Evolutionary conservation across 2,329 filamentous ascomycete species (phyloP).

Genomic region (Penicillium rolfsii): DNA sequence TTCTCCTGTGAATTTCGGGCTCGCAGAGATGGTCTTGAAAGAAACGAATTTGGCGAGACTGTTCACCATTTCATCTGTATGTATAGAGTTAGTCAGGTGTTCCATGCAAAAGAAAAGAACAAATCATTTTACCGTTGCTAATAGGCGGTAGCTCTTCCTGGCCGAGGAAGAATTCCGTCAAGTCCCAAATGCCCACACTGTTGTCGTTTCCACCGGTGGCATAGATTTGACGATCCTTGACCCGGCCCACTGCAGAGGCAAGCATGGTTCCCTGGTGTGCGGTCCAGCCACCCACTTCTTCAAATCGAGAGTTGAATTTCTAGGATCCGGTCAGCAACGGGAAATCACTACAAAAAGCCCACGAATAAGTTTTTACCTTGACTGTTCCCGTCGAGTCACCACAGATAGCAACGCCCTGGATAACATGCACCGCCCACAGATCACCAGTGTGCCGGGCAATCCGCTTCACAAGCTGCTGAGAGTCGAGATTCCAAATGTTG

Average conservation of each 20-base stretch:
- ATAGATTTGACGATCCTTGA: constrained; percentile 76
- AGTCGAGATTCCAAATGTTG: constrained; percentile 96
- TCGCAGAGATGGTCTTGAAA: constrained; percentile 88
- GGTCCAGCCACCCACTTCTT: constrained; percentile 75
- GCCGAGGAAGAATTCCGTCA: constrained; percentile 60
- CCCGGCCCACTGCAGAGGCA: constrained; percentile 74
- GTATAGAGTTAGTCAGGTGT: background rate
- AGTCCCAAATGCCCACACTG: constrained; percentile 84
- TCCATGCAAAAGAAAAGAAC: background rate
- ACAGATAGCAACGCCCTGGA: constrained; percentile 82
- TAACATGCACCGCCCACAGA: constrained; percentile 83
- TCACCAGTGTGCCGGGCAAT: constrained; percentile 81
- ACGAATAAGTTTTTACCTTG: constrained; percentile 61
- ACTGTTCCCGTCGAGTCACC: constrained; percentile 87
- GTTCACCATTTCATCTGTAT: constrained; percentile 63
- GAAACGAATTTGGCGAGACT: constrained; percentile 84
- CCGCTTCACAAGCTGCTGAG: constrained; percentile 82
- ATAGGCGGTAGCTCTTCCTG: constrained; percentile 53
- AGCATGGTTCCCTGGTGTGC: constrained; percentile 88
- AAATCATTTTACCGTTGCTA: constrained; percentile 55
- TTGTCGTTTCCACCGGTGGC: constrained; percentile 95
- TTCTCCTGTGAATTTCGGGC: constrained; percentile 83
- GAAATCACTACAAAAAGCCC: background rate
- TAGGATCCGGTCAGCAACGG: constrained; percentile 34
- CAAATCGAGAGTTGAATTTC: constrained; percentile 81